phyloP scores from a whole-genome alignment of 108 stramenopile genomes.

The Skeletonema menzelii region DNA sequence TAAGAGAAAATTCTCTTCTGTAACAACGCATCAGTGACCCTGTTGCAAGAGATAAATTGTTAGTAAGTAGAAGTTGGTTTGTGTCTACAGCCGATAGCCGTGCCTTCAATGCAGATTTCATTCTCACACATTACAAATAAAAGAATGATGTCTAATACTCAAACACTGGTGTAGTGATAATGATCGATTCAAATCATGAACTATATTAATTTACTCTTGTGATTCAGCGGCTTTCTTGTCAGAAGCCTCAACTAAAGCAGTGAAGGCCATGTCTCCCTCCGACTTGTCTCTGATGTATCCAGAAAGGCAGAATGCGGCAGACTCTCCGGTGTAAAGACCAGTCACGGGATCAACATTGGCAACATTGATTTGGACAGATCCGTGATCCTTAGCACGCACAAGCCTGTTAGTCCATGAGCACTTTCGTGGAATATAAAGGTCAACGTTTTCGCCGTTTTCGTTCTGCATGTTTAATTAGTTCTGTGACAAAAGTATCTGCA shows the following conservation, averaged over 20 bases:
- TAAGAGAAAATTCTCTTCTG: slow-evolving; percentile 2
- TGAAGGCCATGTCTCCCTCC: slow-evolving; percentile 93
- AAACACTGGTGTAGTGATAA: not conserved
- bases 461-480: slow-evolving; percentile 82
- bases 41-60: no score
- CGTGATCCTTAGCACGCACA: slow-evolving; percentile 93
- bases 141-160: no score
- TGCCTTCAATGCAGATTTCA: no score
- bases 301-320: slow-evolving; percentile 75
- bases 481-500: not conserved
- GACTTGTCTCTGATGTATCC: slow-evolving; percentile 94
- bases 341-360: slow-evolving; percentile 95
- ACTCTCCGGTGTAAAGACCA: slow-evolving; percentile 87
- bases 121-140: no score
- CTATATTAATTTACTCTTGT: slow-evolving; percentile 33
- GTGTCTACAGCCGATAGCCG: no score
- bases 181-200: slow-evolving; percentile 1
- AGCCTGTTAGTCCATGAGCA: slow-evolving; percentile 97
- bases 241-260: slow-evolving; percentile 71
- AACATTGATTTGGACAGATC: slow-evolving; percentile 96
- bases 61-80: no score
- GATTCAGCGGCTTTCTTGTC: slow-evolving; percentile 53
- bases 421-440: slow-evolving; percentile 98
- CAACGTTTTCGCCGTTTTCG: slow-evolving; percentile 95
- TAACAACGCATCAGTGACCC: no score